These are phyloP conservation scores for Biscogniauxia sp. DNA, from an alignment of 2,329 filamentous ascomycete species.

Conservation along the genomic window DNA sequence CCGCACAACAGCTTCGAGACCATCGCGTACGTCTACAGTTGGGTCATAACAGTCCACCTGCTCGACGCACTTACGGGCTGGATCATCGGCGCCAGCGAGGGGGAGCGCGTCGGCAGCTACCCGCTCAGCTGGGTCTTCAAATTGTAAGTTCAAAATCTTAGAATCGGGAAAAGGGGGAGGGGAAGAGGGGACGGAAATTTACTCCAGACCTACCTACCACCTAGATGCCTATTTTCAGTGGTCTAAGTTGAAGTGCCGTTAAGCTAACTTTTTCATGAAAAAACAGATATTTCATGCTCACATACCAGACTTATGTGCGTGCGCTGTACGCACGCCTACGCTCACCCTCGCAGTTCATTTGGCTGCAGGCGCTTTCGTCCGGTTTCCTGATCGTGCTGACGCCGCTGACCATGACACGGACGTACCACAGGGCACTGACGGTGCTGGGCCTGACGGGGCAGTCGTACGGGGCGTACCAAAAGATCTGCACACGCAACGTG, in stretches of 20 bases:
- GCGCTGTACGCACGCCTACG: constrained; percentile 67
- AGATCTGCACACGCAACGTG: constrained; percentile 63
- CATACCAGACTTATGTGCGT: constrained; percentile 70
- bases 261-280: not conserved
- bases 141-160: constrained; percentile 44
- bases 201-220: not conserved
- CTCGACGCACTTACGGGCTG: constrained; percentile 64
- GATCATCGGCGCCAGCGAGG: constrained; percentile 64
- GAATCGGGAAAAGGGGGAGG: too few relatives aligned
- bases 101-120: constrained; percentile 66
- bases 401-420: constrained; percentile 60
- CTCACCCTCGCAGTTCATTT: constrained; percentile 62
- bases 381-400: constrained; percentile 61
- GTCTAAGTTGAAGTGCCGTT: not conserved
- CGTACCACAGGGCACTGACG: constrained; percentile 54
- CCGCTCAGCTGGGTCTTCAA: constrained; percentile 71
- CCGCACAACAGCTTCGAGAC: constrained; percentile 66
- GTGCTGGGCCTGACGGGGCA: constrained; percentile 56
- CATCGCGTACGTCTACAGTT: constrained; percentile 68
- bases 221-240: not conserved
- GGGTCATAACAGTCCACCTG: constrained; percentile 65
- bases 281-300: constrained; percentile 45
- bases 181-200: not conserved
- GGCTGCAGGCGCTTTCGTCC: constrained; percentile 63
- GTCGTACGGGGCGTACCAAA: constrained; percentile 62